phyloP scores from a whole-genome alignment of 2,329 filamentous ascomycete species.

The Fusarium pilosicola region DNA sequence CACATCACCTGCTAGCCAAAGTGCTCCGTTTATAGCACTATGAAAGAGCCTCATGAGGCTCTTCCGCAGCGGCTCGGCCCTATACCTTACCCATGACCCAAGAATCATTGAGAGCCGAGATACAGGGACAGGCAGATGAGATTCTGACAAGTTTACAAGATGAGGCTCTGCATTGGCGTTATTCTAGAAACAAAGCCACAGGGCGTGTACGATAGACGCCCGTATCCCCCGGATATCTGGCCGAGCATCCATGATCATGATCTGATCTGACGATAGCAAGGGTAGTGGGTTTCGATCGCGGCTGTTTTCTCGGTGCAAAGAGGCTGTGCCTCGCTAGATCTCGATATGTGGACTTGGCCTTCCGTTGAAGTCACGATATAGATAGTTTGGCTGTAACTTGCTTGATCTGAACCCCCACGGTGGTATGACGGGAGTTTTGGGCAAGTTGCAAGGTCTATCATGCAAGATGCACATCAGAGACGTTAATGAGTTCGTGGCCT shows the following conservation, averaged over 20 bases:
- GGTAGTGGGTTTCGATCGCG: constrained; percentile 4
- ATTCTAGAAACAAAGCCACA: not conserved
- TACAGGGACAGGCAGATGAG: constrained; percentile 9
- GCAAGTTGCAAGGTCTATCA: not conserved
- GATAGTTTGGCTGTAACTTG: not conserved
- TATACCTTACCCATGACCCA: not conserved
- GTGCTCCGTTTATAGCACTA: not conserved
- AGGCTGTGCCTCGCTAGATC: constrained; percentile 1
- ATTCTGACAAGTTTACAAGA: not conserved
- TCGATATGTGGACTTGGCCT: constrained; percentile 27
- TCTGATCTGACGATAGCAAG: constrained; percentile 27
- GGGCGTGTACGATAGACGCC: constrained; percentile 3
- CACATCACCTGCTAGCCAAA: constrained; percentile 1
- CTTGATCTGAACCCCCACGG: not conserved
- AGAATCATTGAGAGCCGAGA: not conserved
- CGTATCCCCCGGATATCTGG: constrained; percentile 22
- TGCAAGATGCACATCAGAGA: not conserved
- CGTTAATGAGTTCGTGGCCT: not conserved
- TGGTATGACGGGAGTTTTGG: constrained; percentile 5
- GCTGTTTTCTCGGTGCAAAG: constrained; percentile 30
- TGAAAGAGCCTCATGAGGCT: constrained; percentile 7
- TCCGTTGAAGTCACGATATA: constrained; percentile 9
- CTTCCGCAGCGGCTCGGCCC: constrained; percentile 16
- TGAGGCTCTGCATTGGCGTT: constrained; percentile 10
- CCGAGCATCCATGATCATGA: constrained; percentile 25